Base-by-base conservation (phyloP, 1,139 yeast genomes). In the Blastobotrys persicus region DNA sequence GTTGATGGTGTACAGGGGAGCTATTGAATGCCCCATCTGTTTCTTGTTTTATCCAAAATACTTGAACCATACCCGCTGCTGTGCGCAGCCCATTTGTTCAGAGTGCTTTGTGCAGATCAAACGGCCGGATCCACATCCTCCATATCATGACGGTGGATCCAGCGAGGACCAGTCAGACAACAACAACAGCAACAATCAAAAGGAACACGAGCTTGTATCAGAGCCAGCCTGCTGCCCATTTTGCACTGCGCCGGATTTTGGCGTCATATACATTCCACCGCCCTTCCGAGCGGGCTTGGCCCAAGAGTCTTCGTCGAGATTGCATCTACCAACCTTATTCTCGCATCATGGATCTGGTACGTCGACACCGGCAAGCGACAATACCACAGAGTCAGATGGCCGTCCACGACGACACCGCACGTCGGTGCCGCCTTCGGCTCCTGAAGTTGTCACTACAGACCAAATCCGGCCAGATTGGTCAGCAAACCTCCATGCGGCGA, bases 51-150 rank as follows among this genome's bases (percentile, higher is more conserved):
- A 85, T 64, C 98, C 98, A 1, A 75, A 77, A 43, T 80, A 82
- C 60, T 70, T 91, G 57, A 92, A 92, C 69, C 67, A 78, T 46
- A 85, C 96, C n/a, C 75, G 95, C 44, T 92, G 98, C 67, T 92
- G 98, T 65, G 78, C 80, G 45, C 98, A 92, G 66, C 92, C 95
- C 1, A 89, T 92, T 18, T 92, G 98, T 68, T 79, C 96, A 1
- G 98, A 92, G 68, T 92, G 98, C 66, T 92, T 92, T 77, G 97
- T 91, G 6, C 98, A 91, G 66, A 89, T 92, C 64, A 89, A 87
- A 66, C 77, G 98, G 52, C 74, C 85, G 23, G 95, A 88, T n/a
- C 98, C 98, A 0, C 98, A 91, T 67, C 88, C 91, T 32, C 96
- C 97, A 0, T 95, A 88, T 63, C 94, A 85, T 41, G 56, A 46